phyloP scores from a whole-genome alignment of 305 asterid genomes.

The Rubia tinctorum region DNA sequence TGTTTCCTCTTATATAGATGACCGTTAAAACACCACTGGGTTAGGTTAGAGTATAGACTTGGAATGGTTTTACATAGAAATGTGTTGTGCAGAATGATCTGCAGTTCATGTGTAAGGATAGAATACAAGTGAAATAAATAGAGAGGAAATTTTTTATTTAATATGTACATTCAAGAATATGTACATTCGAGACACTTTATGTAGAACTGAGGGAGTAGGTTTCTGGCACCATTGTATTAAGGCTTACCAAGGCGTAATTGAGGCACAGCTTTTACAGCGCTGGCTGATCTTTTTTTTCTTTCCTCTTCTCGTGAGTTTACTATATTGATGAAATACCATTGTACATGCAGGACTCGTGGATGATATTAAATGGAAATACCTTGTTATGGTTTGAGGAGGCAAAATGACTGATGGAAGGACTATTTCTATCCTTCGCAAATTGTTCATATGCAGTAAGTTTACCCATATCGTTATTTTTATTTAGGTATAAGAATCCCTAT shows the following conservation, averaged over 20 bases:
- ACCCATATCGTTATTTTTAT: not conserved
- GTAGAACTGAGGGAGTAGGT: not conserved
- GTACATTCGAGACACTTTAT: not conserved
- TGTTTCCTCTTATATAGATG: not conserved
- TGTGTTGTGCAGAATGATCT: not conserved
- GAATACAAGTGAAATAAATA: not conserved
- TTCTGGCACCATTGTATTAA: not conserved
- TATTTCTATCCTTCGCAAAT: not conserved
- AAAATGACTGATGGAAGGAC: constrained; percentile 5
- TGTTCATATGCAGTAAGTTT: constrained; percentile 5
- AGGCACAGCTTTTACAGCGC: not conserved
- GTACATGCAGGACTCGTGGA: not conserved
- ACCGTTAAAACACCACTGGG: not conserved
- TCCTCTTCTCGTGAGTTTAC: not conserved
- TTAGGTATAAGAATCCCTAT: not conserved
- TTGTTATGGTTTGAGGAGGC: not conserved
- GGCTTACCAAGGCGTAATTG: not conserved
- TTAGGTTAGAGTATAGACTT: not conserved
- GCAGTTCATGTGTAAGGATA: not conserved
- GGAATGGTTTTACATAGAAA: not conserved
- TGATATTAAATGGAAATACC: not conserved
- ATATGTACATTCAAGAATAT: not conserved
- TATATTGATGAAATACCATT: not conserved
- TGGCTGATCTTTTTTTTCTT: not conserved
- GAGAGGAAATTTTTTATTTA: not conserved